Conservation (phyloP, 2,329 filamentous ascomycete species). For the Ophiostoma sp. region DNA sequence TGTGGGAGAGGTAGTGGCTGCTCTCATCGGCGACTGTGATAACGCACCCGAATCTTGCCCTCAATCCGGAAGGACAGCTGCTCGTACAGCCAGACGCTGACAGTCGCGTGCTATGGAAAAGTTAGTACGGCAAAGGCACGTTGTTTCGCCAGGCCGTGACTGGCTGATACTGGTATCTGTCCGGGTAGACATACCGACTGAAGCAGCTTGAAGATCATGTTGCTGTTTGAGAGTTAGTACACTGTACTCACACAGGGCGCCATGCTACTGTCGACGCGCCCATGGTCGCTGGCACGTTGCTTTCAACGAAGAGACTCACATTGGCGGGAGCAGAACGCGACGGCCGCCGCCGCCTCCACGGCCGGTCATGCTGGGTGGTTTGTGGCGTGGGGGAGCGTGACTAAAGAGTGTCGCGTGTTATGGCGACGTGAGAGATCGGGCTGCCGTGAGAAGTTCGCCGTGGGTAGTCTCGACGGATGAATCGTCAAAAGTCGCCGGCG, state of each 20-base stretch:
- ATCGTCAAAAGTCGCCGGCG: background rate
- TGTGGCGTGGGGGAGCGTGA: background rate
- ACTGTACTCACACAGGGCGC: background rate
- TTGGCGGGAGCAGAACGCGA: constrained; percentile 55
- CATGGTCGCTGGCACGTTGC: background rate
- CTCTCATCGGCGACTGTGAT: background rate
- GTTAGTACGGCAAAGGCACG: background rate
- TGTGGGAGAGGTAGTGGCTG: background rate
- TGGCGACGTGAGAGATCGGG: background rate
- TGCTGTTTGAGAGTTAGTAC: constrained; percentile 35
- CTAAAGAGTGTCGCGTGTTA: background rate
- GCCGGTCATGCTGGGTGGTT: constrained; percentile 45
- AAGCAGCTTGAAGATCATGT: constrained; percentile 91
- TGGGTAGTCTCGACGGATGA: background rate
- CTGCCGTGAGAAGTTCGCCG: background rate
- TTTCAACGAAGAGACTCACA: constrained; percentile 30
- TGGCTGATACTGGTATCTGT: background rate
- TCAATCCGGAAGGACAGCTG: constrained; percentile 91
- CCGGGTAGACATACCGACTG: constrained; percentile 40
- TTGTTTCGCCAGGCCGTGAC: background rate
- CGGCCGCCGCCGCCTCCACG: constrained; percentile 55
- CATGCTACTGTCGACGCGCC: background rate
- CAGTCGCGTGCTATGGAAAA: constrained; percentile 61
- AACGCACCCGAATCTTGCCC: constrained; percentile 81
- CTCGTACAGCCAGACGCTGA: constrained; percentile 96